Evolutionary conservation across 2,329 filamentous ascomycete genomes (phyloP).

Genomic region (Dactylonectria estremocensis): DNA sequence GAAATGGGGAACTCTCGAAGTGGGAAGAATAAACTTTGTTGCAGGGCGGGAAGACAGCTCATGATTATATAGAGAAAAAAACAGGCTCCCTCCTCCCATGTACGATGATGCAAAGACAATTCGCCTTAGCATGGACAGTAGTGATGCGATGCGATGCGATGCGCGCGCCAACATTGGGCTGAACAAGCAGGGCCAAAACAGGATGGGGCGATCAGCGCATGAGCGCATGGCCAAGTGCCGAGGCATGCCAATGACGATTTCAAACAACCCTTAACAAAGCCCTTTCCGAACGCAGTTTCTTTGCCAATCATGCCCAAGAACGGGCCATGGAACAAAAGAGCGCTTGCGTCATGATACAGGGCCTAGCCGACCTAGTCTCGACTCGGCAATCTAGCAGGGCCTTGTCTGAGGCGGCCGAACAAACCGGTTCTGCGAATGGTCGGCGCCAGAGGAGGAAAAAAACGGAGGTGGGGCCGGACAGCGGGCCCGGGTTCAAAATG

Average conservation of each 20-base stretch:
- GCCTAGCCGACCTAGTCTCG: background rate
- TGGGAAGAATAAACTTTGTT: too few relatives aligned
- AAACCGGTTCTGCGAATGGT: constrained; percentile 24
- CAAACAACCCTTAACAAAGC: constrained; percentile 13
- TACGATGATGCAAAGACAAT: constrained; percentile 5
- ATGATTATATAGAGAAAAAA: background rate
- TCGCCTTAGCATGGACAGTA: background rate
- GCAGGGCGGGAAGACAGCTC: background rate
- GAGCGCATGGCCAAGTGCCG: constrained; percentile 1
- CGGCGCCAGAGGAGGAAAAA: constrained; percentile 4
- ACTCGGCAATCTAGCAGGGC: background rate
- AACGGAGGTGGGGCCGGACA: constrained; percentile 13
- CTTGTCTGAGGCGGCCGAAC: background rate
- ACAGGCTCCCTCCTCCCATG: background rate
- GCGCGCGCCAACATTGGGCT: background rate
- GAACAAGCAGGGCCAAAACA: background rate
- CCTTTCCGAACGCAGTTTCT: background rate
- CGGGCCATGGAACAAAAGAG: background rate
- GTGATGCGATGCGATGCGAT: background rate
- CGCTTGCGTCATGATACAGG: constrained; percentile 15
- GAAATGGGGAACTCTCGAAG: background rate
- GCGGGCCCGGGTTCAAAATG: background rate
- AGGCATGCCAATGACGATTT: constrained; percentile 7
- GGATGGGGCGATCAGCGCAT: background rate
- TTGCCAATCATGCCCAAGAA: constrained; percentile 1